Conservation (phyloP, 2,329 filamentous ascomycete species). For the Fusarium sp. region DNA sequence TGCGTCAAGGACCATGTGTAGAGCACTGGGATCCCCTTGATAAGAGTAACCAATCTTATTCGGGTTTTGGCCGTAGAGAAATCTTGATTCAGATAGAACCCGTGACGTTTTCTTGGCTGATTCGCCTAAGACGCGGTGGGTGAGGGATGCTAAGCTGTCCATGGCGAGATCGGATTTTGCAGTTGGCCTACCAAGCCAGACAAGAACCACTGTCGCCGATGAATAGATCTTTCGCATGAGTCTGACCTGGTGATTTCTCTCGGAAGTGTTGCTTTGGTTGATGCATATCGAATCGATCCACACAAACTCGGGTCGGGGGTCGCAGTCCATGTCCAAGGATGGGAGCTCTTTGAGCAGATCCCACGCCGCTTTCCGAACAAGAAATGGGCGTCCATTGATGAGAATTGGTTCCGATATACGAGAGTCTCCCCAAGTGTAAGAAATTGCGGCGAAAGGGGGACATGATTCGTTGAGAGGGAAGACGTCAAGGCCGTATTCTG, state of each 20-base stretch:
- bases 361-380: not conserved
- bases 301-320: not conserved
- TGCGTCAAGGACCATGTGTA: not conserved
- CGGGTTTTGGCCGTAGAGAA: not conserved
- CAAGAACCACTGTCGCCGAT: not conserved
- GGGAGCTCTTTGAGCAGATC: not conserved
- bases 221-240: not conserved
- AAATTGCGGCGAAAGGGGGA: not conserved
- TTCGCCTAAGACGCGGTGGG: not conserved
- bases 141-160: not conserved
- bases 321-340: not conserved
- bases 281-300: not conserved
- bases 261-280: not conserved
- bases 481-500: not conserved
- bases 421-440: not conserved
- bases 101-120: not conserved
- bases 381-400: not conserved
- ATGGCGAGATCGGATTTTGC: not conserved
- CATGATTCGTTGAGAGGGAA: not conserved
- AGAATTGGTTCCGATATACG: not conserved
- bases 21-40: not conserved
- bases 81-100: not conserved
- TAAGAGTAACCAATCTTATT: not conserved
- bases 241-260: not conserved
- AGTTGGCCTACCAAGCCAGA: not conserved